These are phyloP conservation scores for Ophiostoma quercus DNA, from an alignment of 2,329 filamentous ascomycete species.

Conservation along the genomic window DNA sequence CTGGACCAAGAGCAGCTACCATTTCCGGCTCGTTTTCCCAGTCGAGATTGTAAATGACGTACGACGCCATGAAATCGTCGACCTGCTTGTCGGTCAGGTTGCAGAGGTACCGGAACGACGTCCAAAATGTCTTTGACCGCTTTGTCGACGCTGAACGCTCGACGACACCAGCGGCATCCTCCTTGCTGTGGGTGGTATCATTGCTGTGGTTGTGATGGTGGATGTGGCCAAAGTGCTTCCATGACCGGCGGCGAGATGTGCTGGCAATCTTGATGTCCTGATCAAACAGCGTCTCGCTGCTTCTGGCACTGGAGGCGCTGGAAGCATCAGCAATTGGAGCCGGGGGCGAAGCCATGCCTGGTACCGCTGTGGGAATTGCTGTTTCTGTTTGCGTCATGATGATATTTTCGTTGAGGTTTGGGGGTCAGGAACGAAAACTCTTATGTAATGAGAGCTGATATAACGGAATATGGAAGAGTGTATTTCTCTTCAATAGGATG, in stretches of 20 bases:
- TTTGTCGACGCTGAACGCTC: constrained; percentile 45
- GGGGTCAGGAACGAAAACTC: background rate
- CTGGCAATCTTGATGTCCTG: constrained; percentile 7
- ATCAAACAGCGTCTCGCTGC: constrained; percentile 9
- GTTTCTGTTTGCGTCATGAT: constrained; percentile 6
- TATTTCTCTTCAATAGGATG: background rate
- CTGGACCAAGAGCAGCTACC: constrained; percentile 42
- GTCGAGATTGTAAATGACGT: constrained; percentile 52
- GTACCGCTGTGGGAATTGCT: background rate
- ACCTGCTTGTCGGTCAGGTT: constrained; percentile 47
- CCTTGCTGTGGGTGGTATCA: constrained; percentile 24
- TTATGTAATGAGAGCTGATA: background rate
- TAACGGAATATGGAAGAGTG: background rate
- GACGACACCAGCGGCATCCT: constrained; percentile 29
- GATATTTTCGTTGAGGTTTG: background rate
- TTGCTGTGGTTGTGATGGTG: background rate
- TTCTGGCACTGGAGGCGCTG: background rate
- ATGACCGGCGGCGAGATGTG: constrained; percentile 4
- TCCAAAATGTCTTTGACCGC: constrained; percentile 46
- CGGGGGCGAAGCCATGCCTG: background rate
- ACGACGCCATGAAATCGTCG: constrained; percentile 52
- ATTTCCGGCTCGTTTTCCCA: constrained; percentile 49
- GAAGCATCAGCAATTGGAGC: constrained; percentile 1
- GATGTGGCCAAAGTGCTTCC: constrained; percentile 12
- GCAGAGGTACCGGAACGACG: constrained; percentile 46